These are phyloP conservation scores for Pleodorina starrii DNA, from an alignment of 139 green algal species.

Conservation along the genomic window DNA sequence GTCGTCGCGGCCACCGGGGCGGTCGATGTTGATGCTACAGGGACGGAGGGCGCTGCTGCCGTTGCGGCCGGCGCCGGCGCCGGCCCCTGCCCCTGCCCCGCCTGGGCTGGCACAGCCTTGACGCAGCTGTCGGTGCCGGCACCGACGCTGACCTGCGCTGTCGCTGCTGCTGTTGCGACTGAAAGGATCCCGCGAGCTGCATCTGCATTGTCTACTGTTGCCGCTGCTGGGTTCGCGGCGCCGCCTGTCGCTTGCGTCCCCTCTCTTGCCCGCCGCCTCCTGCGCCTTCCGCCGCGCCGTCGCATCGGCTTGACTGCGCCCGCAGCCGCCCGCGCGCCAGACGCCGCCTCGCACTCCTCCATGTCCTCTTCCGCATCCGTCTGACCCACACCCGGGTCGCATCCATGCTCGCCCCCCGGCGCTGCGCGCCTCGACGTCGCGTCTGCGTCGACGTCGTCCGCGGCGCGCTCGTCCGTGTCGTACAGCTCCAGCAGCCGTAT, in stretches of 20 bases:
- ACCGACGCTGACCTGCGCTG: neutral
- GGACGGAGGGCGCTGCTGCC: neutral
- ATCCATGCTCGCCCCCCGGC: too few relatives aligned
- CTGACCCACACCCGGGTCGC: too few relatives aligned
- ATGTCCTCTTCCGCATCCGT: too few relatives aligned
- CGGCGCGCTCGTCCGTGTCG: too few relatives aligned
- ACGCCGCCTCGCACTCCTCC: too few relatives aligned
- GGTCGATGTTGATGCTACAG: neutral
- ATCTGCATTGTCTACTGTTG: neutral
- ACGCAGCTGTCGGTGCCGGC: too few relatives aligned
- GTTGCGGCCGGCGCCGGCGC: neutral
- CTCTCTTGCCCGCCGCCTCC: neutral
- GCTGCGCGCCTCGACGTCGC: too few relatives aligned
- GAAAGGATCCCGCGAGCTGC: too few relatives aligned
- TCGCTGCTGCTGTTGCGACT: neutral
- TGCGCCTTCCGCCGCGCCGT: neutral
- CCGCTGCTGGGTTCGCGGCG: neutral
- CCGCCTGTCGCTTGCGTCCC: neutral
- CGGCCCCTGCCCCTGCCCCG: neutral
- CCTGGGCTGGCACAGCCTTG: neutral
- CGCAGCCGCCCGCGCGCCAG: too few relatives aligned
- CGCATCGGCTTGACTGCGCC: neutral
- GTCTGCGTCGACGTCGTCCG: too few relatives aligned
- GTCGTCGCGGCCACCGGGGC: neutral
- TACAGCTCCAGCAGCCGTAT: slow-evolving; percentile 19